Evolutionary conservation across 176 grass and related monocot species (phyloP), one percentile per base, ranked within the genome.

Genomic region (Ampelocalamus luodianensis): DNA sequence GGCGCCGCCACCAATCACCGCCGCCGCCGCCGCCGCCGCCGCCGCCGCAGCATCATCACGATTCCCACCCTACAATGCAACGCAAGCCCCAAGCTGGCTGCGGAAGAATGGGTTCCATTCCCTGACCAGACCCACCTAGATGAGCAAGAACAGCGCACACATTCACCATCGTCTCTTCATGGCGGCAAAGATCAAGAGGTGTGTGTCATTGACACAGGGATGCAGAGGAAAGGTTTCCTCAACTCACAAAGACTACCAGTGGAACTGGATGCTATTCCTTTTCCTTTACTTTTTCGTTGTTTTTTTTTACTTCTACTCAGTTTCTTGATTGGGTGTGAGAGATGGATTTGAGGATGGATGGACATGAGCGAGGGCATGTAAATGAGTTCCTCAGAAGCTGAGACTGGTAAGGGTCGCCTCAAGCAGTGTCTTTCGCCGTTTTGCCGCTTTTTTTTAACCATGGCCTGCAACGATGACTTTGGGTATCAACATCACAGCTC

Each of bases 31-130:
- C 78, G 96, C 96, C n/a, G n/a, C n/a, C n/a, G 9, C 87, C 2
- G 82, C 91, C 71, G 84, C 93, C 78, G 96, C 96, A 98, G 96
- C 96, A 95, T 98, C 96, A 98, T 98, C 96, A 98, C 91, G 96
- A 98, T 98, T 98, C 96, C 93, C 89, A 65, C 93, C 89, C 82
- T 94, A 89, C 61, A 84, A 87, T 53, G 87, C 87, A 43, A 81
- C 79, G 87, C 91, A 84, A 76, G 71, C 83, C 77, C 83, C 90
- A 60, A 68, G 69, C 79, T 92, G 91, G 96, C 82, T 86, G 79
- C 91, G 92, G 89, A 84, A 83, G 88, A 97, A 94, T 76, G 92
- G 92, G 9, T 94, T 94, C 86, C 90, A 94, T 39, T 90, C 90
- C 45, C 74, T 89, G 54, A 73, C 83, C 37, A 74, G 83, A 56